phyloP scores from a whole-genome alignment of 1,284 basidiomycete genomes.

The Apiotrichum mycotoxinovorans region DNA sequence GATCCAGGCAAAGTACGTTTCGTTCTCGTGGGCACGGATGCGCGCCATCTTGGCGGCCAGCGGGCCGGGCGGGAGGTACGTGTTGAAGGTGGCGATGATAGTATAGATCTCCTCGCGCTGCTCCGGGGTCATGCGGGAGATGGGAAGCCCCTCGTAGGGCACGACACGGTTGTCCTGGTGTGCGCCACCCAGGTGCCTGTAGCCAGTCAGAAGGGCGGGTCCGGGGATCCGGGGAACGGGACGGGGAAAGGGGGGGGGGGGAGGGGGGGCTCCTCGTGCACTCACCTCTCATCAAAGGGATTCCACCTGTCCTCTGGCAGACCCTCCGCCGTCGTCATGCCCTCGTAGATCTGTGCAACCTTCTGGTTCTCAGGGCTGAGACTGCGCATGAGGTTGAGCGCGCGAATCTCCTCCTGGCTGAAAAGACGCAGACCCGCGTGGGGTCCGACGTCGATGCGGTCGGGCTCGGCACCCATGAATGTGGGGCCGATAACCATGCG shows the following conservation, averaged over 20 bases:
- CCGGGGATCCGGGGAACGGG: no score
- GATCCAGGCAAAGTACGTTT: slow-evolving; percentile 47
- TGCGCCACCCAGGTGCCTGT: slow-evolving; percentile 37
- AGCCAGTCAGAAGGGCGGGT: no score
- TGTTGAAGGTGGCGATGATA: slow-evolving; percentile 43
- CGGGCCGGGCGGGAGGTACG: slow-evolving; percentile 35
- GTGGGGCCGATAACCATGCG: slow-evolving; percentile 45
- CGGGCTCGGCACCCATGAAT: slow-evolving; percentile 47
- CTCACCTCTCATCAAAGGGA: slow-evolving; percentile 39
- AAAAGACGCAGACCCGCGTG: slow-evolving; percentile 42
- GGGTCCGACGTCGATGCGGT: slow-evolving; percentile 41
- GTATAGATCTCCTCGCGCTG: slow-evolving; percentile 35
- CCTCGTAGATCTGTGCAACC: slow-evolving; percentile 34
- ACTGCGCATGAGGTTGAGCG: slow-evolving; percentile 38
- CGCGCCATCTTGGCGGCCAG: slow-evolving; percentile 30
- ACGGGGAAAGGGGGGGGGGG: no score
- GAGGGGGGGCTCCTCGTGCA: no score
- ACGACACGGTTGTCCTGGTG: slow-evolving; percentile 44
- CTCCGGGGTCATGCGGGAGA: slow-evolving; percentile 27
- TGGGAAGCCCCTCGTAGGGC: slow-evolving; percentile 38
- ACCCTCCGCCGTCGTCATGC: slow-evolving; percentile 28
- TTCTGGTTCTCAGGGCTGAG: slow-evolving; percentile 34
- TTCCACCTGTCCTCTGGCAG: slow-evolving; percentile 46
- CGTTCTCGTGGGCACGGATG: slow-evolving; percentile 24
- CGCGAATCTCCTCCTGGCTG: slow-evolving; percentile 37